phyloP scores from a whole-genome alignment of 768 basidiomycete species.

The Leccinum barrowsii region DNA sequence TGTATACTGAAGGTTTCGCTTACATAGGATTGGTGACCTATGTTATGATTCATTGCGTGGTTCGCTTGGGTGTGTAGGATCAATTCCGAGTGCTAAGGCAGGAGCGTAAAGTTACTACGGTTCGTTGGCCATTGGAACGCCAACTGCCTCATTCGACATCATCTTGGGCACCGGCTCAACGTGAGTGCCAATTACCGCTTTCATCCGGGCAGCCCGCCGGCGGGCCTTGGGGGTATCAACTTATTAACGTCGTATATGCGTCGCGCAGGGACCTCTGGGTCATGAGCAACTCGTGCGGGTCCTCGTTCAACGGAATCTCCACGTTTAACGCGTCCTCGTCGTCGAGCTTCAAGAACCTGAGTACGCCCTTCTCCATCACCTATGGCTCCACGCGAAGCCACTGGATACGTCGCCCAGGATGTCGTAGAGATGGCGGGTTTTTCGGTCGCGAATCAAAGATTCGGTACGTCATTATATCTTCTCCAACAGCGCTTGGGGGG shows the following conservation, averaged over 20 bases:
- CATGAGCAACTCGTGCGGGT: constrained; percentile 32
- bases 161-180: constrained; percentile 52
- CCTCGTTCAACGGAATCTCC: constrained; percentile 26
- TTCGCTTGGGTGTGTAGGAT: background rate
- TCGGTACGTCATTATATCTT: constrained; percentile 30
- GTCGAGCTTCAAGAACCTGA: constrained; percentile 35
- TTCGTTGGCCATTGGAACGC: constrained; percentile 43
- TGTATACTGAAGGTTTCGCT: background rate
- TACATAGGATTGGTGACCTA: constrained; percentile 58
- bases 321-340: constrained; percentile 35
- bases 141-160: constrained; percentile 44
- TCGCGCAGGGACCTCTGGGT: constrained; percentile 51
- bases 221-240: background rate
- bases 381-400: constrained; percentile 48
- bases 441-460: constrained; percentile 42
- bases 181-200: constrained; percentile 15
- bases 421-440: constrained; percentile 51
- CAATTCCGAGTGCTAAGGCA: background rate
- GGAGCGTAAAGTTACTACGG: constrained; percentile 34
- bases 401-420: constrained; percentile 44
- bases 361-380: constrained; percentile 37
- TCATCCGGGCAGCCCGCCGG: background rate
- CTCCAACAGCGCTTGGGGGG: background rate
- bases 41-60: constrained; percentile 51
- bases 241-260: background rate